phyloP scores from a whole-genome alignment of 2,329 filamentous ascomycete genomes.

The Shiraia sp. region DNA sequence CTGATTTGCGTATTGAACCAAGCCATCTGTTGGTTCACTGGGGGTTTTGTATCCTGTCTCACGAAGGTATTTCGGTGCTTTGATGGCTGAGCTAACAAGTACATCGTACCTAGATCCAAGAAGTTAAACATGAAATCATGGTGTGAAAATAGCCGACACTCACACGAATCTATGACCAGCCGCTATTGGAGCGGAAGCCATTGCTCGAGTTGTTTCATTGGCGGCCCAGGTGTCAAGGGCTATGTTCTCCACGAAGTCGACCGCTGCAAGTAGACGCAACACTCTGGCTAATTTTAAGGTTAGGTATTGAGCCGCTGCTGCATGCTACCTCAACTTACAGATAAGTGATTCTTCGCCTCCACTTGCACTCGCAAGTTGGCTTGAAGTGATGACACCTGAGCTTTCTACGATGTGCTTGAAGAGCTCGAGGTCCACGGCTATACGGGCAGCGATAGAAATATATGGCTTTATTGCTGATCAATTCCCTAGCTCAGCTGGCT shows the following conservation, averaged over 20 bases:
- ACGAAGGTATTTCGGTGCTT: constrained; percentile 12
- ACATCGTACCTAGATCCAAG: constrained; percentile 6
- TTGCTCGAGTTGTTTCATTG: constrained; percentile 15
- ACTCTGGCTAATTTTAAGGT: constrained; percentile 22
- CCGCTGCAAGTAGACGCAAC: constrained; percentile 12
- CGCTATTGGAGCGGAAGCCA: constrained; percentile 10
- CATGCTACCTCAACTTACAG: constrained; percentile 2
- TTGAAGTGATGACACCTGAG: constrained; percentile 19
- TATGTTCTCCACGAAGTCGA: constrained; percentile 8
- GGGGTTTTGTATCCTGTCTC: constrained; percentile 10
- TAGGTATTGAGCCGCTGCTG: constrained; percentile 42
- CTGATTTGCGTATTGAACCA: constrained; percentile 11
- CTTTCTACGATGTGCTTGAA: constrained; percentile 7
- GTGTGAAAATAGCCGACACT: neutral
- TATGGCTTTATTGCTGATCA: neutral
- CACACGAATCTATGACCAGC: constrained; percentile 17
- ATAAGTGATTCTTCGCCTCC: constrained; percentile 10
- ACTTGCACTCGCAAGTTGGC: constrained; percentile 1
- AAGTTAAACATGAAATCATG: neutral
- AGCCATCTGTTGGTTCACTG: constrained; percentile 8
- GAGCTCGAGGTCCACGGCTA: constrained; percentile 13
- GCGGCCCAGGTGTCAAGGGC: constrained; percentile 6
- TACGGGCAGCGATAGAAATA: constrained; percentile 6
- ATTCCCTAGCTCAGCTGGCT: neutral
- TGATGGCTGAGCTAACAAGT: constrained; percentile 8